These are phyloP conservation scores for Solanum chacoense DNA, from an alignment of 305 asterid genomes.

Conservation along the genomic window DNA sequence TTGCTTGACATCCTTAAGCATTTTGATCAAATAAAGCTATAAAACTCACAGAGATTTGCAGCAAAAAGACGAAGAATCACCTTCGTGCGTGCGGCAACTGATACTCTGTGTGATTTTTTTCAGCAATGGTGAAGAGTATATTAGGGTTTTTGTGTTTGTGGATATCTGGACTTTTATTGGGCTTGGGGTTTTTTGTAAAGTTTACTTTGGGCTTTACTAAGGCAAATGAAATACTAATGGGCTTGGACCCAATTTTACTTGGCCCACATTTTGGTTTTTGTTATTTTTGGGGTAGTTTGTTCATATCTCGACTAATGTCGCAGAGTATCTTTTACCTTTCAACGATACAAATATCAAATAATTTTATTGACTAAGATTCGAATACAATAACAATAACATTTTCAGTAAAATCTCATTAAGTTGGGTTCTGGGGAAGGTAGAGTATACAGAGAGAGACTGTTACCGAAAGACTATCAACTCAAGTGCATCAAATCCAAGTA, in stretches of 20 bases:
- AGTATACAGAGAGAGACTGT: background rate
- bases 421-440: background rate
- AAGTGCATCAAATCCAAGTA: background rate
- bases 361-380: background rate
- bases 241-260: background rate
- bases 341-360: background rate
- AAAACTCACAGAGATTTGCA: background rate
- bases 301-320: background rate
- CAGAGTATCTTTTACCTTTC: background rate
- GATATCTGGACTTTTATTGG: background rate
- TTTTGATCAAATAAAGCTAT: background rate
- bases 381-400: background rate
- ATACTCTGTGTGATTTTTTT: background rate
- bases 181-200: background rate
- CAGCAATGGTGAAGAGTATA: background rate
- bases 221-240: background rate
- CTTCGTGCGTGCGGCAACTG: background rate
- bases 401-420: background rate
- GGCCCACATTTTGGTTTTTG: background rate
- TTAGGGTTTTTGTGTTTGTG: background rate
- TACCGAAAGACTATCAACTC: background rate
- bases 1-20: background rate
- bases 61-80: background rate
- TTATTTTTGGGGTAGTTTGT: background rate
- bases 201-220: background rate